Evolutionary conservation across 805 yeast genomes (phyloP), one percentile per base, ranked within the genome.

Genomic region (Monosporozyma siamensis): DNA sequence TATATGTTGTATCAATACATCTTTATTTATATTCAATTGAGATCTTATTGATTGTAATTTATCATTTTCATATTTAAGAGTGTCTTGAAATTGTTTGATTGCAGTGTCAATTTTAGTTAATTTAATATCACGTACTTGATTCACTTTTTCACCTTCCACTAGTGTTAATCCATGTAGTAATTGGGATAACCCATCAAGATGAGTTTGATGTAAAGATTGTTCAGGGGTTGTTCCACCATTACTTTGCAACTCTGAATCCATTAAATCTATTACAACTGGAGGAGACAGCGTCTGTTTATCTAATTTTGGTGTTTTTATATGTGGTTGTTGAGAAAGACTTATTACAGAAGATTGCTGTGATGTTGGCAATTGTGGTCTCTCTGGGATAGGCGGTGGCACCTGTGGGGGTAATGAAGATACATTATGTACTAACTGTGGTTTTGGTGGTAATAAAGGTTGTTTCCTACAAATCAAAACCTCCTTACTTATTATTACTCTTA

Each of bases 221-320:
- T 18, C 21, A 3, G 18, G 15, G 3, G 23, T 9, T 37, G 22
- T 8, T 14, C 31, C 12, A n/a, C 31, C 5, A 14, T n/a, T 6
- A n/a, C n/a, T n/a, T n/a, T n/a, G n/a, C 5, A 25, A 12, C 12
- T 39, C 44, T 12, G 23, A n/a, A 37, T 48, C 50, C 42, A 51
- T 43, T 11, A 51, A 26, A 45, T 38, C 49, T 40, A 4, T 42
- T 39, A 32, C 23, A 9, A 31, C 31, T 14, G 20, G 38, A 7
- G 38, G 25, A 6, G 35, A 10, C 14, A 12, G 10, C 6, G 18
- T n/a, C 8, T n/a, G n/a, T n/a, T n/a, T n/a, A n/a, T n/a, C n/a
- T n/a, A n/a, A n/a, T n/a, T n/a, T n/a, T n/a, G n/a, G n/a, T n/a
- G n/a, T n/a, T n/a, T n/a, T n/a, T n/a, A n/a, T n/a, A n/a, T 30